Conservation (phyloP, 768 basidiomycete genomes). For the Fomitopsis serialis region DNA sequence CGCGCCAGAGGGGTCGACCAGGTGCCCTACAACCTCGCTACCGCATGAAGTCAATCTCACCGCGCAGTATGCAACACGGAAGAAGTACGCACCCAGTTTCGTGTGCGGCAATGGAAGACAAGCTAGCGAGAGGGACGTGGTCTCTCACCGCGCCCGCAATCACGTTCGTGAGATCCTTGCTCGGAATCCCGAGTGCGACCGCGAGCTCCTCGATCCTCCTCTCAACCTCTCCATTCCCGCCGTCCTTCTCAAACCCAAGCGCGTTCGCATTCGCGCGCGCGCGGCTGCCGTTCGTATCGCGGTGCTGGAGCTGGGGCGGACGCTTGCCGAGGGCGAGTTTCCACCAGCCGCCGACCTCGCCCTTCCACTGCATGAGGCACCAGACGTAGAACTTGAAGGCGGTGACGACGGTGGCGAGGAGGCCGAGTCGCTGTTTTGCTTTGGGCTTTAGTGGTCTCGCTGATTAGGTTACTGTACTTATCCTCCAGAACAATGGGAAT, state of each 20-base stretch:
- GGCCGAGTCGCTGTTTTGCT: slow-evolving; percentile 21
- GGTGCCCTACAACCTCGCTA: slow-evolving; percentile 17
- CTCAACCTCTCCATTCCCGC: slow-evolving; percentile 36
- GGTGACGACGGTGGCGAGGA: slow-evolving; percentile 35
- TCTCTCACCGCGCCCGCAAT: slow-evolving; percentile 56
- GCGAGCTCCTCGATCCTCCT: slow-evolving; percentile 56
- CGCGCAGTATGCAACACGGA: background rate
- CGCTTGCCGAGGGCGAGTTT: slow-evolving; percentile 38
- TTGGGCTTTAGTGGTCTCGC: background rate
- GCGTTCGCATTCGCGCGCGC: slow-evolving; percentile 3
- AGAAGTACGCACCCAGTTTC: slow-evolving; percentile 33
- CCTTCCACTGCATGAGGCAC: slow-evolving; percentile 41
- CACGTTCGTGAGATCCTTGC: slow-evolving; percentile 55
- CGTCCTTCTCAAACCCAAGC: slow-evolving; percentile 3
- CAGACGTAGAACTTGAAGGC: slow-evolving; percentile 54
- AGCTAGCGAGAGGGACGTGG: slow-evolving; percentile 53
- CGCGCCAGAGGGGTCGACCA: slow-evolving; percentile 19
- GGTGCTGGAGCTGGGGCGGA: slow-evolving; percentile 20
- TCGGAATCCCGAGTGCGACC: slow-evolving; percentile 53
- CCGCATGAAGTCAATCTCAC: background rate
- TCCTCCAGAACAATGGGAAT: background rate
- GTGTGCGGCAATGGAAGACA: slow-evolving; percentile 47
- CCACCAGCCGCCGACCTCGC: slow-evolving; percentile 60
- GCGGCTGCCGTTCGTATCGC: slow-evolving; percentile 1
- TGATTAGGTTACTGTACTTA: background rate